phyloP scores from a whole-genome alignment of 768 basidiomycete species.

The Panaeolus papilionaceus region DNA sequence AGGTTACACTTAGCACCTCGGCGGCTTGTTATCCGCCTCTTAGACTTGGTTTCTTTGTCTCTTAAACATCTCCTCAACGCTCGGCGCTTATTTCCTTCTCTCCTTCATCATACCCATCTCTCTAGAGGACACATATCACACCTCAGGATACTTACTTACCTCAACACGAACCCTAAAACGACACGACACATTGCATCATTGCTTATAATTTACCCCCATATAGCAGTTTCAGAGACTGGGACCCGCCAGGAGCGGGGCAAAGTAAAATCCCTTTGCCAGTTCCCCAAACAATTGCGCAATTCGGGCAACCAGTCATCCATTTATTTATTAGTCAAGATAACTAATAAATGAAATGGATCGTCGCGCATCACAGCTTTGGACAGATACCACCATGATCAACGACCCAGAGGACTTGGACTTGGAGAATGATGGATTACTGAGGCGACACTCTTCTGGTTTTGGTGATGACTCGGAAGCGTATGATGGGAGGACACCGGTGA shows the following conservation, averaged over 20 bases:
- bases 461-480: neutral
- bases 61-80: neutral
- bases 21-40: neutral
- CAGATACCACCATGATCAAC: conserved; percentile 7
- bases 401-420: neutral
- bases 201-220: conserved; percentile 9
- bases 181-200: neutral
- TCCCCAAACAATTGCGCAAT: conserved; percentile 5
- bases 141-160: neutral
- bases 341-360: conserved; percentile 4
- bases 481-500: conserved; percentile 2
- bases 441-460: neutral
- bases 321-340: neutral
- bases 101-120: neutral
- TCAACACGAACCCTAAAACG: neutral
- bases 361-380: conserved; percentile 9
- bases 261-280: neutral
- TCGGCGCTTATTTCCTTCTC: neutral
- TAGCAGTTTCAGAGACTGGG: conserved; percentile 1
- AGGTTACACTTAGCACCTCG: neutral
- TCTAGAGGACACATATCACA: neutral
- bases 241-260: neutral
- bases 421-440: neutral
- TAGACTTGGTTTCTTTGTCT: neutral
- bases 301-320: neutral